phyloP scores from a whole-genome alignment of 148 eudicot genomes.

The Nepenthes gracilis region DNA sequence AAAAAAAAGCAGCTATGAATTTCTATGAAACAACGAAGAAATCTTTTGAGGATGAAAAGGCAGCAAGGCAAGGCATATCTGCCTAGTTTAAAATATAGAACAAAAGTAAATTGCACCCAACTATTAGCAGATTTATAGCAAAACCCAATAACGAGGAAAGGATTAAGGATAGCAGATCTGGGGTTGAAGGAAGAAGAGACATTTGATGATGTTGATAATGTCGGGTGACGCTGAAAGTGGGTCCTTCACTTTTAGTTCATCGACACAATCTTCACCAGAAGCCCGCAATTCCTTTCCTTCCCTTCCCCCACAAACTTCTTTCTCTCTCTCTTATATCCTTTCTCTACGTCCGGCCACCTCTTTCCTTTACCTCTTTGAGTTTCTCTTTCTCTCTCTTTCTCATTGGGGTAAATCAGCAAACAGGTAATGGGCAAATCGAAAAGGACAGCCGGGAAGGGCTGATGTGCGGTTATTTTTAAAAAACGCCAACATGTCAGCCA shows the following conservation, averaged over 20 bases:
- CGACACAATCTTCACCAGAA: slow-evolving; percentile 10
- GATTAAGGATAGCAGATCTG: not conserved
- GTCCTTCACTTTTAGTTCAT: slow-evolving; percentile 6
- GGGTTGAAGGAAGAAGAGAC: too few species aligned
- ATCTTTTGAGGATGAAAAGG: slow-evolving; percentile 9
- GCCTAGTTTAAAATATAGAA: slow-evolving; percentile 17
- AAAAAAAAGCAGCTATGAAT: not conserved
- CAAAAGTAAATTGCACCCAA: slow-evolving; percentile 37
- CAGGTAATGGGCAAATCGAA: slow-evolving; percentile 16
- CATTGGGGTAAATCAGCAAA: slow-evolving; percentile 21
- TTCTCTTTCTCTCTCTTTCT: not conserved
- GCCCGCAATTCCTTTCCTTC: not conserved
- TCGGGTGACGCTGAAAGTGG: not conserved
- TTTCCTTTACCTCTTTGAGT: not conserved
- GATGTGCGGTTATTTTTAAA: too few species aligned
- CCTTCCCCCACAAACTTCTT: too few species aligned
- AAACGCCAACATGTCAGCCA: not conserved
- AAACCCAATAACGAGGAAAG: not conserved
- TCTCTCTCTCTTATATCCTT: slow-evolving; percentile 1
- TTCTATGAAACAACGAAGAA: slow-evolving; percentile 1
- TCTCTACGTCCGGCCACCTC: not conserved
- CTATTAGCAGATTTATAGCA: slow-evolving; percentile 1
- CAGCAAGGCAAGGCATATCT: slow-evolving; percentile 19
- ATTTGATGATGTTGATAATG: slow-evolving; percentile 17
- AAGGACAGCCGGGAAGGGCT: not conserved